Evolutionary conservation across 495 filamentous ascomycete species (phyloP).

Genomic region (Margaritispora aquatica): DNA sequence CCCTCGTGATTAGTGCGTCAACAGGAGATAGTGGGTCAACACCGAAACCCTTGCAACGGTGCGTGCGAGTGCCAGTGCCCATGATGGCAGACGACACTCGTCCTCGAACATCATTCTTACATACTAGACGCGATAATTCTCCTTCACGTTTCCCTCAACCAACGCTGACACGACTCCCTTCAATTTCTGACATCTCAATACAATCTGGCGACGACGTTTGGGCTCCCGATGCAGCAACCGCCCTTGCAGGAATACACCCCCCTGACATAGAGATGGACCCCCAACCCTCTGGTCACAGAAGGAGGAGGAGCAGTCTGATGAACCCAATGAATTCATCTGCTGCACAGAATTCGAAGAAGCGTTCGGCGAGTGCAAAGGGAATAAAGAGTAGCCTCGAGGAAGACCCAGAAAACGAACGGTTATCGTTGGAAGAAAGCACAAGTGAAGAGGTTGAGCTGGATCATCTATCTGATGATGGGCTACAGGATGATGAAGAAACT

Average conservation of each 20-base stretch:
- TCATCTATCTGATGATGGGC: constrained; percentile 50
- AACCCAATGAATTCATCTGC: constrained; percentile 8
- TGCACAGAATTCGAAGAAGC: constrained; percentile 7
- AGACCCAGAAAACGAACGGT: constrained; percentile 12
- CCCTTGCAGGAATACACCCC: constrained; percentile 9
- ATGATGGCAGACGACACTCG: background rate
- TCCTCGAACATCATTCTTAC: background rate
- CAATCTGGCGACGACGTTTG: constrained; percentile 12
- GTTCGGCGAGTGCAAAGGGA: constrained; percentile 5
- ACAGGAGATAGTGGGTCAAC: background rate
- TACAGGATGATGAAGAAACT: constrained; percentile 86
- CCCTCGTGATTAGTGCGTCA: background rate
- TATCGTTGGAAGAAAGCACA: constrained; percentile 37
- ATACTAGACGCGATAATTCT: background rate
- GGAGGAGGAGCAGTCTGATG: constrained; percentile 23
- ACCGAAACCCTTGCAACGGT: background rate
- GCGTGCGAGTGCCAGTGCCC: background rate
- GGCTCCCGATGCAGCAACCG: constrained; percentile 20
- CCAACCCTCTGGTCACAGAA: constrained; percentile 17
- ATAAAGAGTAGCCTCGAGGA: constrained; percentile 12
- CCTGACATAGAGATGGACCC: constrained; percentile 17
- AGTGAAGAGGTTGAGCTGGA: constrained; percentile 53
- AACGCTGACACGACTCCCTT: constrained; percentile 7
- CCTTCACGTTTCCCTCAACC: constrained; percentile 12
- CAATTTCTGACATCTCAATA: constrained; percentile 6